These are phyloP conservation scores for Coemansia sp. DNA, from an alignment of 192 early-diverging fungal species.

Conservation along the genomic window DNA sequence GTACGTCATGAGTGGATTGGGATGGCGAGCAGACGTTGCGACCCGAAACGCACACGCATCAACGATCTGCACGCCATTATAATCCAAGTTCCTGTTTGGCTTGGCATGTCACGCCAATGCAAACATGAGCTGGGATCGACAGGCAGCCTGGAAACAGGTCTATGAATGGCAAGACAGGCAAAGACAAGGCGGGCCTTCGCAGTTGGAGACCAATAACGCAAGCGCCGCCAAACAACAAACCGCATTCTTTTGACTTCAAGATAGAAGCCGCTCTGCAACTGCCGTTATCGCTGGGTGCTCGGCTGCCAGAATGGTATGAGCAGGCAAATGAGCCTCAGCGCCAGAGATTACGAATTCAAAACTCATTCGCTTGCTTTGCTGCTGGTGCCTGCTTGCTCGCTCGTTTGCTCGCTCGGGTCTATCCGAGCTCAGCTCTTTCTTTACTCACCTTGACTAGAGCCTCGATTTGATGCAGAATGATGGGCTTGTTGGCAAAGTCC, in stretches of 20 bases:
- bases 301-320: not conserved
- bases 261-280: no score
- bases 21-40: not conserved
- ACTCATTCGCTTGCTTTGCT: not conserved
- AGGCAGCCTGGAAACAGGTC: no score
- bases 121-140: no score
- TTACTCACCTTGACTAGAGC: conserved; percentile 87
- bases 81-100: not conserved
- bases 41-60: not conserved
- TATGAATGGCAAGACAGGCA: not conserved
- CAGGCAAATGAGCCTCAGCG: not conserved
- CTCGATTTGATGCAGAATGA: conserved; percentile 99
- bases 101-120: no score
- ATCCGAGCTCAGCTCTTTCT: no score
- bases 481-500: conserved; percentile 99
- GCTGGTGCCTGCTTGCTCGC: no score
- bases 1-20: not conserved
- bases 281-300: not conserved
- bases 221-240: not conserved
- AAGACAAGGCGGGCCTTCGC: not conserved
- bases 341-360: conserved; percentile 2
- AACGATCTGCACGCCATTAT: conserved; percentile 1
- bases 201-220: not conserved
- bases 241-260: not conserved
- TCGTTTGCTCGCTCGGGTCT: not conserved